Evolutionary conservation across 2,329 filamentous ascomycete genomes (phyloP).

Genomic region (Tolypocladium tundrense): DNA sequence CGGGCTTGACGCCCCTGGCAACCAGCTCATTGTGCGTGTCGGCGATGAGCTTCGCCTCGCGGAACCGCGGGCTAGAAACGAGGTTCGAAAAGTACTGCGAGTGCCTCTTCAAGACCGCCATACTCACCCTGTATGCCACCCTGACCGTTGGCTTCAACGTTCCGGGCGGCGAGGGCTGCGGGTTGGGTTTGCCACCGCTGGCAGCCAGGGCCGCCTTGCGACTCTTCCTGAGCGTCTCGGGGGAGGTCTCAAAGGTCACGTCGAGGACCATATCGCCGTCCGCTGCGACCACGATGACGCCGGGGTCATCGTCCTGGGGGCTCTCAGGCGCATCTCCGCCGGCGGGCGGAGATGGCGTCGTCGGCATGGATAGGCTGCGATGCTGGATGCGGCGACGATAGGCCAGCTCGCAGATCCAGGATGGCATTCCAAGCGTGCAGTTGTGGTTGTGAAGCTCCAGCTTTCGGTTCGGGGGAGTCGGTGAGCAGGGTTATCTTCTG

Average conservation of each 20-base stretch:
- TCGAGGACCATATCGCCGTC: slow-evolving; percentile 57
- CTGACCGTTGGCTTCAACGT: slow-evolving; percentile 23
- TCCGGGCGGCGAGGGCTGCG: slow-evolving; percentile 11
- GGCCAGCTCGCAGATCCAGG: background rate
- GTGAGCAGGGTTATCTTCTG: background rate
- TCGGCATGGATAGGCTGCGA: background rate
- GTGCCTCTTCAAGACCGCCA: slow-evolving; percentile 43
- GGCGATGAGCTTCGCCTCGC: slow-evolving; percentile 48
- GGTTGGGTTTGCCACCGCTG: slow-evolving; percentile 15
- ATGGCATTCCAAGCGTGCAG: background rate
- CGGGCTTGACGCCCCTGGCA: slow-evolving; percentile 33
- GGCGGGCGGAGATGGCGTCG: slow-evolving; percentile 1
- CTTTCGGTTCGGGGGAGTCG: background rate
- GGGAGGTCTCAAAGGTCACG: slow-evolving; percentile 53
- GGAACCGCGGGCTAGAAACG: slow-evolving; percentile 51
- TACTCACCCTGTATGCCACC: slow-evolving; percentile 49
- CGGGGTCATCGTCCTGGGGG: background rate
- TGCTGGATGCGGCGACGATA: background rate
- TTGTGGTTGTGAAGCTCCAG: background rate
- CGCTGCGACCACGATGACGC: slow-evolving; percentile 39
- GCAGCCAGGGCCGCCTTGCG: slow-evolving; percentile 26
- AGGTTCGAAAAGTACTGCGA: slow-evolving; percentile 64
- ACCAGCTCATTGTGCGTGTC: slow-evolving; percentile 39
- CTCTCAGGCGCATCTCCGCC: background rate
- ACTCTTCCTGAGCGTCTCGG: slow-evolving; percentile 34